A percentile compares a stretch with the other conserved stretches of the same genome.
phyloP scores from a whole-genome alignment of 2,329 filamentous ascomycete genomes.

The Colletotrichum paranaense region DNA sequence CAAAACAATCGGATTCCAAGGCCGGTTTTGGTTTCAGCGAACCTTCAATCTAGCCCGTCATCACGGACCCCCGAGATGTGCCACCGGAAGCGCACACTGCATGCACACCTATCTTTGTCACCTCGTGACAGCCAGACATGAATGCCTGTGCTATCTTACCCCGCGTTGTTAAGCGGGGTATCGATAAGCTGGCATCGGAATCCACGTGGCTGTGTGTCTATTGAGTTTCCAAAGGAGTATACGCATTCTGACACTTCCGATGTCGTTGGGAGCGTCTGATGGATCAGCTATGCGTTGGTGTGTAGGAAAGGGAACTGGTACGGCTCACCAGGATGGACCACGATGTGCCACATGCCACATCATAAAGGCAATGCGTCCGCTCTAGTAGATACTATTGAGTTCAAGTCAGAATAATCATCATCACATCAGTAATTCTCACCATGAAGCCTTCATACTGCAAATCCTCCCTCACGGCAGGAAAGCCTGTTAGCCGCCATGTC shows the following conservation, averaged over 20 bases:
- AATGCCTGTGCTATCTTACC: slow-evolving; percentile 16
- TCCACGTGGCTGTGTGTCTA: neutral
- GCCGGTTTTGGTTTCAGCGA: slow-evolving; percentile 10
- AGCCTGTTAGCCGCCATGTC: slow-evolving; percentile 2
- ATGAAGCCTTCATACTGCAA: slow-evolving; percentile 7
- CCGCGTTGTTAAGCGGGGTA: slow-evolving; percentile 25
- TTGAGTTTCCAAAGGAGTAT: slow-evolving; percentile 14
- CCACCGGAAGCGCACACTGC: neutral
- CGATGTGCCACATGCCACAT: neutral
- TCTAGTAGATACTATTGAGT: neutral
- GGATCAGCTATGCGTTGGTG: slow-evolving; percentile 1
- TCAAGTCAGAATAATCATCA: slow-evolving; percentile 1
- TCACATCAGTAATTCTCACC: neutral
- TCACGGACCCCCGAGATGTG: neutral
- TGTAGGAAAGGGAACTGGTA: neutral
- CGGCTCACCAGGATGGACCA: neutral
- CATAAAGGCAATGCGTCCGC: slow-evolving; percentile 1
- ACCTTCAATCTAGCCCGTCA: neutral
- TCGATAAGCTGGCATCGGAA: slow-evolving; percentile 28
- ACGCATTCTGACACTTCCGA: slow-evolving; percentile 7
- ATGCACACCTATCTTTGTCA: slow-evolving; percentile 24
- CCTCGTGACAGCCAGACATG: slow-evolving; percentile 1
- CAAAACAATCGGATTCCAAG: slow-evolving; percentile 11
- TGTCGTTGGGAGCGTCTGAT: neutral
- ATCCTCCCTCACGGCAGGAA: slow-evolving; percentile 4